Base-by-base conservation (phyloP, 257 asterid species). In the Orobanche coerulescens region DNA sequence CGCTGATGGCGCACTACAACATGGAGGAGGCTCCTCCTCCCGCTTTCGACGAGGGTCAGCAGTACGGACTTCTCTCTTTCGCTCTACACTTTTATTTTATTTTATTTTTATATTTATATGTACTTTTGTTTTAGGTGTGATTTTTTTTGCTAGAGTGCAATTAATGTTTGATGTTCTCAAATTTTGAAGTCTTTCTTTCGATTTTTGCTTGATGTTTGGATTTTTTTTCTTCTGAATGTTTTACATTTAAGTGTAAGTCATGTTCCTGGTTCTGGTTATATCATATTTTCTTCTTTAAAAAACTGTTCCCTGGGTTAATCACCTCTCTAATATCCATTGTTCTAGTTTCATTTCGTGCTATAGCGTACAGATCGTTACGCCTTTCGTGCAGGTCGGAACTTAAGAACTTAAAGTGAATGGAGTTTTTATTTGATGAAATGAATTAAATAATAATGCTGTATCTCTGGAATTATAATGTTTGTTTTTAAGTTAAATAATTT, bases 21-120 rank as follows among this genome's bases (percentile, higher is more conserved):
- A 58, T 72, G 71, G 89, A 86, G 52, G 82, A 82, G 43, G 76
- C 85, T 63, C 98, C 94, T 33, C 86, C 95, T 23, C 95, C 98
- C 42, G 89, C 94, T 73, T 92, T 92, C 58, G 89, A 86, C 51
- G 95, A 86, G 71, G 98, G 95, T 56, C 90, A 92, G 71, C 94
- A 88, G 98, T 92, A 79, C 16, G 84, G 19, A 43, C 14, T 63
- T 49, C 64, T 12, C 23, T 23, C 19, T 13, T 43, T 5, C 7
- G 30, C 13, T 53, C 0, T 53, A 16, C 9, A 34, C 28, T 53
- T 18, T 34, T 25, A 10, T 3, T 22, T 0, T 18, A 7, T 47
- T 15, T 14, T 46, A 18, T 19, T n/a, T 1, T n/a, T 47, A 18
- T 47, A 46, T 19, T n/a, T 19, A 46, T 46, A 47, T 47, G 5